These are phyloP conservation scores for Haplosporangium sp. DNA, from an alignment of 371 early-diverging fungal genomes.

Conservation along the genomic window DNA sequence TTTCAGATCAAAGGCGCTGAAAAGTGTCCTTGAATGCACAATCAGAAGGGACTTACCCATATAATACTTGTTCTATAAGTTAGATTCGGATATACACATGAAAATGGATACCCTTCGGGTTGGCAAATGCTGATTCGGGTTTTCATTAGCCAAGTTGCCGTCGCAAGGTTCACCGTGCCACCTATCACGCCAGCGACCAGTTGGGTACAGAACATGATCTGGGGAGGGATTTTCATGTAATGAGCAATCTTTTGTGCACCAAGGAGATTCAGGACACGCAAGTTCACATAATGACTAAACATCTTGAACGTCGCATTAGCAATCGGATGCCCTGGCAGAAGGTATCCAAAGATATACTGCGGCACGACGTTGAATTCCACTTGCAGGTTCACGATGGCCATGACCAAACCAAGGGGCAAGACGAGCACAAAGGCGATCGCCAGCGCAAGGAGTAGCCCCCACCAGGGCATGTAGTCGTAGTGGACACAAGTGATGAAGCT, in stretches of 20 bases:
- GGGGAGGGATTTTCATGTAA: slow-evolving; percentile 60
- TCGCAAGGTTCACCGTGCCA: slow-evolving; percentile 59
- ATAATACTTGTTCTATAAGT: too few relatives aligned
- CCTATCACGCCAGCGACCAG: slow-evolving; percentile 56
- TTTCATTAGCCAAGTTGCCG: slow-evolving; percentile 71
- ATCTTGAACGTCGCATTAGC: slow-evolving; percentile 75
- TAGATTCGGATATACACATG: slow-evolving; percentile 49
- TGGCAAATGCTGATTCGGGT: slow-evolving; percentile 67
- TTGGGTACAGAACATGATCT: slow-evolving; percentile 58
- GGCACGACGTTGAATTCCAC: slow-evolving; percentile 53
- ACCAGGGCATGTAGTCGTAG: slow-evolving; percentile 70
- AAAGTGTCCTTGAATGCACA: slow-evolving; percentile 58
- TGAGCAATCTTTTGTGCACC: slow-evolving; percentile 64
- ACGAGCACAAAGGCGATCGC: slow-evolving; percentile 70
- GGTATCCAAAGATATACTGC: slow-evolving; percentile 70
- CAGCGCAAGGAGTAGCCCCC: slow-evolving; percentile 72
- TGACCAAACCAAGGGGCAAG: slow-evolving; percentile 73
- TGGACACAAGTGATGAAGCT: slow-evolving; percentile 62
- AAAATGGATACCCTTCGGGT: slow-evolving; percentile 56
- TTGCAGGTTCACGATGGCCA: slow-evolving; percentile 53
- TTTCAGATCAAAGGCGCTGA: slow-evolving; percentile 75
- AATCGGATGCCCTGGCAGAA: slow-evolving; percentile 70
- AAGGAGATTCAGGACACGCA: slow-evolving; percentile 64
- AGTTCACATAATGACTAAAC: slow-evolving; percentile 64
- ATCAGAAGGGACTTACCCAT: too few relatives aligned